Conservation (phyloP, 2,329 filamentous ascomycete species). For the Shiraia sp. region DNA sequence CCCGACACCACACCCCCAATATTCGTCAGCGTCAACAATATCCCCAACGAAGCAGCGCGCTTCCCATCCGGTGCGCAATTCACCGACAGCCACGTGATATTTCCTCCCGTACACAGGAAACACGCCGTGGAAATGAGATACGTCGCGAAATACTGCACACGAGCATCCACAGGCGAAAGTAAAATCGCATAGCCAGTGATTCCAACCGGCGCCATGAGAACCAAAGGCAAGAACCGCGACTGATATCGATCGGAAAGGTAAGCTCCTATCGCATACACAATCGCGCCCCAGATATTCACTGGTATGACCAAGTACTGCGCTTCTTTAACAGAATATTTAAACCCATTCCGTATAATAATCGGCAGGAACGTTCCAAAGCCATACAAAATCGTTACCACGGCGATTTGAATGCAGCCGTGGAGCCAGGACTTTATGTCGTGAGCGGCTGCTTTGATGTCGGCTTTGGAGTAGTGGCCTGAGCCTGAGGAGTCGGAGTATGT, state of each 20-base stretch:
- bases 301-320: conserved; percentile 47
- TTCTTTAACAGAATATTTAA: conserved; percentile 46
- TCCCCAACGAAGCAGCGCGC: conserved; percentile 37
- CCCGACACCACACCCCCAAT: conserved; percentile 39
- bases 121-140: conserved; percentile 40
- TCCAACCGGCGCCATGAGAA: conserved; percentile 36
- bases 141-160: conserved; percentile 36
- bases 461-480: conserved; percentile 30
- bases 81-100: conserved; percentile 39
- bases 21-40: conserved; percentile 38
- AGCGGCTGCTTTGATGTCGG: conserved; percentile 37
- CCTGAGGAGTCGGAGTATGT: conserved; percentile 37
- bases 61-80: conserved; percentile 41
- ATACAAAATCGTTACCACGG: conserved; percentile 46
- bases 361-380: conserved; percentile 48
- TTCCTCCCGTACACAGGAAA: conserved; percentile 39
- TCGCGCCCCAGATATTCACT: conserved; percentile 47
- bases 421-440: conserved; percentile 39
- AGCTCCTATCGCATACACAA: conserved; percentile 47
- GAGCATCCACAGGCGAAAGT: conserved; percentile 27
- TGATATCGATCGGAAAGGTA: conserved; percentile 45
- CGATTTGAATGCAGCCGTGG: conserved; percentile 45
- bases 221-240: conserved; percentile 43
- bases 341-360: conserved; percentile 48
- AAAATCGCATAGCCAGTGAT: conserved; percentile 39